Base-by-base conservation (phyloP, 2,329 filamentous ascomycete genomes). In the Sporothrix mexicana region DNA sequence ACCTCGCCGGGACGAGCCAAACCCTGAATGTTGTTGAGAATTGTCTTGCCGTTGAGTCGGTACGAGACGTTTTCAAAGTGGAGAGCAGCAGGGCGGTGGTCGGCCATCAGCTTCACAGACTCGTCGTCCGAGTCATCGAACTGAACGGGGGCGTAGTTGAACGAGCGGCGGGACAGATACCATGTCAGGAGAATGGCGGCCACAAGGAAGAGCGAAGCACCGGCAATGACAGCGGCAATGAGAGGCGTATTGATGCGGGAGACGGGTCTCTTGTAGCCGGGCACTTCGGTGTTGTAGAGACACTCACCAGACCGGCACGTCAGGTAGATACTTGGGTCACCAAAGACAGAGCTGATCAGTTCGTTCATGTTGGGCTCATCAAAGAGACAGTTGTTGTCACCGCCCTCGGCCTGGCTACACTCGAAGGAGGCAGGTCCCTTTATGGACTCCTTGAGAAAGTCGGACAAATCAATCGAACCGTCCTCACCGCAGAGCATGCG, bases 211-310 rank as follows among this genome's bases (percentile, higher is more conserved):
- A 99, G 85, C 0, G 92, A 92, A 78, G 90, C 93, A 7, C 89
- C 92, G 30, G 94, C 95, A 78, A 99, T 98, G 64, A 98, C 93
- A 15, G 93, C 92, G 12, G 97, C 95, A 77, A 99, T 99, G 67
- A 99, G 86, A 2, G 95, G 96, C 0, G 95, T 98, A 81, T 99
- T 99, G 83, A 99, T 98, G 80, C 92, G 91, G 84, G 98, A 97
- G 74, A 98, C 88, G 0, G 95, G 94, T 23, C 92, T 88, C 76
- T 92, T 87, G 79, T 97, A 99, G 20, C 97, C 96, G 17, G 96
- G 96, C 7, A 98, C 91, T 78, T 98, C 93, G 6, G 95, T 97
- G 80, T 92, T 89, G 81, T 98, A 95, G 47, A 99, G 84, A 84
- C 96, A 99, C 83, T 99, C 96, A 74, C 96, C 96, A 30, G 95